Conservation (phyloP, 805 yeast genomes). For the Lachancea waltii region DNA sequence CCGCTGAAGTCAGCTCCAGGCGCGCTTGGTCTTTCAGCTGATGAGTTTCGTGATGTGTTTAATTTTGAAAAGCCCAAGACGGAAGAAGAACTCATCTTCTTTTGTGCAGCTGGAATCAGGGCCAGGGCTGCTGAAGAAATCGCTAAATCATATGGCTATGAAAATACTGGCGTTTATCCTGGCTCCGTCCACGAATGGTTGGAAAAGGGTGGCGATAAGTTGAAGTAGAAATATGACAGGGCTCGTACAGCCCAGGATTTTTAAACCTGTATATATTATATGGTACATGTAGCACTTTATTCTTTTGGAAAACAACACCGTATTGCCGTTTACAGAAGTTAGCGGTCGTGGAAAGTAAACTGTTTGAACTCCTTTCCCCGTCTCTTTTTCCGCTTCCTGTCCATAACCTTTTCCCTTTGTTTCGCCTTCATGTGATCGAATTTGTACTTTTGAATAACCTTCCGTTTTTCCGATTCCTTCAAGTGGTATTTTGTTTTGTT, state of each 20-base stretch:
- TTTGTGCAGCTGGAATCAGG: slow-evolving; percentile 90
- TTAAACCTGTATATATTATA: no score
- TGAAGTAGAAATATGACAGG: background rate
- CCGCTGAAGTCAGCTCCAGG: slow-evolving; percentile 92
- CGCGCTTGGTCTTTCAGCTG: slow-evolving; percentile 71
- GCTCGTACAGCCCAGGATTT: no score
- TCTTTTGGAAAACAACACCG: background rate
- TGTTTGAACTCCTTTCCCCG: slow-evolving; percentile 70
- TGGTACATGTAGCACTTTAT: no score
- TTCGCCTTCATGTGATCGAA: slow-evolving; percentile 64
- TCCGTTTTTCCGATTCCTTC: slow-evolving; percentile 64
- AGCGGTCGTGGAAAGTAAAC: slow-evolving; percentile 37
- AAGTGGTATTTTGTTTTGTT: slow-evolving; percentile 50
- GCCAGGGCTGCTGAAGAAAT: slow-evolving; percentile 85
- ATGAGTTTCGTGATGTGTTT: slow-evolving; percentile 74
- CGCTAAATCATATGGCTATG: slow-evolving; percentile 85
- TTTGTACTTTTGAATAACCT: slow-evolving; percentile 69
- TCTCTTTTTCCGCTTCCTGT: slow-evolving; percentile 80
- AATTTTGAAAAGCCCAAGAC: slow-evolving; percentile 73
- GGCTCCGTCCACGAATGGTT: slow-evolving; percentile 91
- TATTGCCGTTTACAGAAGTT: background rate
- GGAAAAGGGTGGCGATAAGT: slow-evolving; percentile 14
- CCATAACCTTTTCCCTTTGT: slow-evolving; percentile 77
- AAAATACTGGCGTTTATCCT: slow-evolving; percentile 72
- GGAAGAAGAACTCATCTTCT: slow-evolving; percentile 73